phyloP scores from a whole-genome alignment of 2,329 filamentous ascomycete genomes.

The Aspergillus tubingensis region DNA sequence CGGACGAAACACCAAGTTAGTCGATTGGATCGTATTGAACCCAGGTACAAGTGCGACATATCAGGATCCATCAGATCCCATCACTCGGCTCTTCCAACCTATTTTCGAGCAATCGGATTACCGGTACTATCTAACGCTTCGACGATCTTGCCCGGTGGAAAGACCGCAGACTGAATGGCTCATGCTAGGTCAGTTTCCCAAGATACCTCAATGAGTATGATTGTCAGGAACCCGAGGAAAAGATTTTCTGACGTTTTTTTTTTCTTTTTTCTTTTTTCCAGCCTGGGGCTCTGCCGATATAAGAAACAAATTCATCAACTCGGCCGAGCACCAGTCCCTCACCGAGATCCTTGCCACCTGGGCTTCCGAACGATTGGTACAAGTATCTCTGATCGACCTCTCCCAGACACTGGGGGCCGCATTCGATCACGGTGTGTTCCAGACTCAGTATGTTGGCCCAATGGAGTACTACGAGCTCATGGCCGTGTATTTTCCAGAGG shows the following conservation, averaged over 20 bases:
- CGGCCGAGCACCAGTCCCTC: not conserved
- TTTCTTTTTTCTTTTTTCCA: no score
- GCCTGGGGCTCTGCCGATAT: not conserved
- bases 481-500: not conserved
- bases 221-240: no score
- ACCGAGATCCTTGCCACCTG: not conserved
- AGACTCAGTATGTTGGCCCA: not conserved
- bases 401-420: not conserved
- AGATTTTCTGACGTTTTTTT: no score
- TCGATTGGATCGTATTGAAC: not conserved
- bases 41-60: not conserved
- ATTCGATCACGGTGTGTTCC: not conserved
- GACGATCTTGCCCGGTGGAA: not conserved
- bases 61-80: not conserved
- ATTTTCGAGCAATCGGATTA: not conserved
- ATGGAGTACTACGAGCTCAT: not conserved
- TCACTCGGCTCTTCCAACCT: not conserved
- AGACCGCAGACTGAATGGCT: not conserved
- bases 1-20: not conserved
- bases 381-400: not conserved
- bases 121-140: not conserved
- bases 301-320: not conserved
- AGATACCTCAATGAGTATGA: no score
- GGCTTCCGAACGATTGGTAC: not conserved
- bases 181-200: not conserved